These are phyloP conservation scores for Tulasnella sp. DNA, from an alignment of 768 basidiomycete genomes.

Conservation along the genomic window DNA sequence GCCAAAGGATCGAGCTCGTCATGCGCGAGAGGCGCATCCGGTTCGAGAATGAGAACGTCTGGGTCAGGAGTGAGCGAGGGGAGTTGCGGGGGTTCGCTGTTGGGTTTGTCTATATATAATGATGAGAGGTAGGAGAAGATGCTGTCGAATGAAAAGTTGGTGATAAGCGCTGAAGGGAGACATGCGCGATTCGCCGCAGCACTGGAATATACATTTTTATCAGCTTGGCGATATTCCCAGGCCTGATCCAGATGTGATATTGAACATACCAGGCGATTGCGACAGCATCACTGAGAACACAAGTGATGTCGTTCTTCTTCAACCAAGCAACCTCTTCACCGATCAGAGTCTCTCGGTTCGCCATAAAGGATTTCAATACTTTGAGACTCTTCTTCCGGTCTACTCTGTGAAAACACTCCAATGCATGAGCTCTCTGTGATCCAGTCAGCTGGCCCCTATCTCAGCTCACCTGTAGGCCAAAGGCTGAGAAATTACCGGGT, in stretches of 20 bases:
- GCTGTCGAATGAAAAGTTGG: conserved; percentile 79
- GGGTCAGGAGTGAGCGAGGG: neutral
- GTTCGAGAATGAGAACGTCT: conserved; percentile 22
- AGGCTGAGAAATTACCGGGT: conserved; percentile 72
- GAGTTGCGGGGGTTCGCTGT: neutral
- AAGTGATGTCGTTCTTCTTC: conserved; percentile 36
- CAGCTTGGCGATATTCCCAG: too few relatives aligned
- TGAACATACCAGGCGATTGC: conserved; percentile 59
- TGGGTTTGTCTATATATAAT: conserved; percentile 33
- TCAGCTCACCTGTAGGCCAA: conserved; percentile 43
- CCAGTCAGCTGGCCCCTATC: neutral
- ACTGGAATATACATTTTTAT: conserved; percentile 12
- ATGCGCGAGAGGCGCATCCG: conserved; percentile 45
- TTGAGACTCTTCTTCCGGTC: conserved; percentile 60
- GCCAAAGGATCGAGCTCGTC: conserved; percentile 47
- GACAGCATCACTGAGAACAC: conserved; percentile 65
- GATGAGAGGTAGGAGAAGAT: conserved; percentile 69
- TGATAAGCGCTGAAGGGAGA: conserved; percentile 61
- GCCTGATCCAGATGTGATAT: neutral
- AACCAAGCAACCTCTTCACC: conserved; percentile 51
- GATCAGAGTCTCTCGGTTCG: conserved; percentile 42
- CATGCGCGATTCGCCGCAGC: conserved; percentile 52
- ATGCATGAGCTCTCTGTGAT: neutral
- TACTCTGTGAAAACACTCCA: conserved; percentile 30
- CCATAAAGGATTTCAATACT: conserved; percentile 47